Conservation (phyloP, 306 rosid species). For the Cajanus cajan region DNA sequence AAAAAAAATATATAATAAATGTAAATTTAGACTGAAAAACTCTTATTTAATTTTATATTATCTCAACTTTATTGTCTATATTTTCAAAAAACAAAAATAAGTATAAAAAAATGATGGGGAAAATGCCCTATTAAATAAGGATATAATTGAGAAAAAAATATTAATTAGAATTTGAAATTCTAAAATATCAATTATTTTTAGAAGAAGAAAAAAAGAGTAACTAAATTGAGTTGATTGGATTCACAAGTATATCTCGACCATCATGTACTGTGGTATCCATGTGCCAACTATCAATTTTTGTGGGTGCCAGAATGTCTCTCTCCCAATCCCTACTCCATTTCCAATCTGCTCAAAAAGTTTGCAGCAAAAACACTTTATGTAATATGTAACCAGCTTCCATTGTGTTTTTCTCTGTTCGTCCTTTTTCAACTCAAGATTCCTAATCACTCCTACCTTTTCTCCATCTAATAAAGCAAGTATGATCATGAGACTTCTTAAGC, state of each 20-base stretch:
- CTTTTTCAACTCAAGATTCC: constrained; percentile 32
- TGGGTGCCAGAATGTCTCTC: constrained; percentile 33
- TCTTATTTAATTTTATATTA: too few relatives aligned
- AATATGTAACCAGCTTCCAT: constrained; percentile 6
- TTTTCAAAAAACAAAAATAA: too few relatives aligned
- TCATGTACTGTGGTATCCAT: constrained; percentile 40
- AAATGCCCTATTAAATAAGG: too few relatives aligned
- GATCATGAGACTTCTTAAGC: constrained; percentile 25
- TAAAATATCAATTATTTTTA: too few relatives aligned
- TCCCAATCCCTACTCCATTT: constrained; percentile 18
- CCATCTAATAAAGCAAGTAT: not conserved
- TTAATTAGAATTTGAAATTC: too few relatives aligned
- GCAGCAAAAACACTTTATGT: constrained; percentile 22
- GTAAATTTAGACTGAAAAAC: too few relatives aligned
- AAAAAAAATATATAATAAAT: too few relatives aligned
- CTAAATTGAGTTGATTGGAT: not conserved
- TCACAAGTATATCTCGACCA: too few relatives aligned
- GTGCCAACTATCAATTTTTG: constrained; percentile 28
- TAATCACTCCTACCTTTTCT: not conserved
- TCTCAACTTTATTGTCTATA: too few relatives aligned
- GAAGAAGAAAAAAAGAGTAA: too few relatives aligned
- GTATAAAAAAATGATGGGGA: too few relatives aligned
- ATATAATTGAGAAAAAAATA: too few relatives aligned
- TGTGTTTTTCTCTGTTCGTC: constrained; percentile 30
- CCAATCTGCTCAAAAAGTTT: constrained; percentile 21